Base-by-base conservation (phyloP, 2,329 filamentous ascomycete genomes). In the Trichoderma asperellum region DNA sequence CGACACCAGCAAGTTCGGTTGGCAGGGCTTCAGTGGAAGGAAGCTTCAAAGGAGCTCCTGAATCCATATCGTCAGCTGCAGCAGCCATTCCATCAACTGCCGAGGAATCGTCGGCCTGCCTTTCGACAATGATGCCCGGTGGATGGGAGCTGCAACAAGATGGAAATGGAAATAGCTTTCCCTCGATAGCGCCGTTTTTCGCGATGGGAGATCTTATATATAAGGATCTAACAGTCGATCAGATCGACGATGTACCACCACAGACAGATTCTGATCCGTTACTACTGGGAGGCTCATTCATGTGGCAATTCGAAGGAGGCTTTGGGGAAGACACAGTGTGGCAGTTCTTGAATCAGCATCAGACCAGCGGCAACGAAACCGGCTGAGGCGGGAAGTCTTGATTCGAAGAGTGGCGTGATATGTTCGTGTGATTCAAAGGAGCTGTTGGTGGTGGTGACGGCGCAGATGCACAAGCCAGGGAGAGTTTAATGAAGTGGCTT, bases 201-300 rank as follows among this genome's bases (percentile, higher is more conserved):
- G 84, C 87, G 0, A 87, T 85, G 69, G 83, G 84, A 24, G 87
- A 89, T 72, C 78, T 89, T 5, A 77, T 87, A 0, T 88, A 85
- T 73, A 87, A 89, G 71, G 83, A 88, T 40, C 78, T 89, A 4
- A 82, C 80, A 14, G 84, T 81, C n/a, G 78, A 82, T 12, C 76
- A 77, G 3, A 77, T 76, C 58, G 73, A 75, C 68, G 72, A 73
- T n/a, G 40, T 71, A 8, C 55, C 76, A 37, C 72, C 74, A 27
- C 71, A 76, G 47, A 43, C 74, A 32, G 58, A 64, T 14, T 24
- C 40, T 1, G 37, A 68, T 71, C 72, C 47, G 24, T 49, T 68
- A 69, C 65, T 63, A 11, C 65, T 64, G 10, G 63, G 58, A 7
- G 69, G 65, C 59, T 29, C 70, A 66, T 68, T 72, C 11, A 29